phyloP scores from a whole-genome alignment of 192 early-diverging fungal genomes.

The Rhizoclosmatium globosum region DNA sequence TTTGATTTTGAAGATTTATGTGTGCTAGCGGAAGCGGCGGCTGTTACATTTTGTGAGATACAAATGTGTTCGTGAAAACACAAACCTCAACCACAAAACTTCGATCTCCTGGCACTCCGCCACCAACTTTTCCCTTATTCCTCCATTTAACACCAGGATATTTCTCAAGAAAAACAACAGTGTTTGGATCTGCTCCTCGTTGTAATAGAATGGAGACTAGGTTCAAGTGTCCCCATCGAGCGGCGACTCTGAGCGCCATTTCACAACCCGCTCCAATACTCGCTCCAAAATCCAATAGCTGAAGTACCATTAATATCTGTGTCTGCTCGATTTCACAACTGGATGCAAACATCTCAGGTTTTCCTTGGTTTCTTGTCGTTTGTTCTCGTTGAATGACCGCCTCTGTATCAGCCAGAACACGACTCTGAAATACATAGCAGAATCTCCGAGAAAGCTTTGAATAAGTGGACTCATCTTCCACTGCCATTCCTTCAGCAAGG shows the following conservation, averaged over 20 bases:
- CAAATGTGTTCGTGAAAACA: not conserved
- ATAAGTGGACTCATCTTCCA: not conserved
- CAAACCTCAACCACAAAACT: constrained; percentile 8
- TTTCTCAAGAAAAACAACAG: constrained; percentile 28
- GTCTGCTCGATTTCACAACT: constrained; percentile 30
- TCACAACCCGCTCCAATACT: constrained; percentile 35
- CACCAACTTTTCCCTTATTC: constrained; percentile 40
- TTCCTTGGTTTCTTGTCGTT: not conserved
- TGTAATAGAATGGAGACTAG: constrained; percentile 34
- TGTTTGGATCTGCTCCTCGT: constrained; percentile 42
- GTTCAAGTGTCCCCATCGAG: constrained; percentile 40
- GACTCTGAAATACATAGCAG: not conserved
- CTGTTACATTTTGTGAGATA: not conserved
- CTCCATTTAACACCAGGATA: not conserved
- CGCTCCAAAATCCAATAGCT: constrained; percentile 30
- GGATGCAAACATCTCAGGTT: not conserved
- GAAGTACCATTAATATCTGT: constrained; percentile 29
- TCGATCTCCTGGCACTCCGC: constrained; percentile 15
- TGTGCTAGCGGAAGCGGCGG: constrained; percentile 2
- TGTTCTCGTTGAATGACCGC: constrained; percentile 7
- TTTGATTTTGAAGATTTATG: constrained; percentile 13
- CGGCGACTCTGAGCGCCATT: constrained; percentile 40
- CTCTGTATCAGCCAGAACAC: not conserved
- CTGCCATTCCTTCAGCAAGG: constrained; percentile 13
- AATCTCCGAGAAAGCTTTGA: not conserved